Conservation (phyloP, 78 protist species). For the Dictyostelium purpureum region DNA sequence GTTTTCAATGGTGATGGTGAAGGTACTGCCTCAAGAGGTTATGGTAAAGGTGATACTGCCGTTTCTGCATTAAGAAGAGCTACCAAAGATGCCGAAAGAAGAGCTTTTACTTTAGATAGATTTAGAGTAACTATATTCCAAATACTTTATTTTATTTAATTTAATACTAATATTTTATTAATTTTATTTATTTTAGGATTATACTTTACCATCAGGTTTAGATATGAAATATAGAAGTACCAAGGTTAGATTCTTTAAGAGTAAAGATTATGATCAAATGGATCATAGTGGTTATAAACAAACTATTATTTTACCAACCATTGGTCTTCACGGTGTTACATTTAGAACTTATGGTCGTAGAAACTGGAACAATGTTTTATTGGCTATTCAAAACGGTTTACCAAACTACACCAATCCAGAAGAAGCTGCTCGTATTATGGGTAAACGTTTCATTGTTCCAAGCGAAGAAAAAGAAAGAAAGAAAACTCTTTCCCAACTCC, state of each 20-base stretch:
- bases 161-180: neutral
- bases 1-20: constrained; percentile 61
- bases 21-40: constrained; percentile 71
- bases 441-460: constrained; percentile 31
- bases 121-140: neutral
- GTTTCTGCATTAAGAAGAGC: constrained; percentile 33
- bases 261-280: neutral
- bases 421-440: constrained; percentile 49
- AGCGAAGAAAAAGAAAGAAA: neutral
- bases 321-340: constrained; percentile 50
- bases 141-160: neutral
- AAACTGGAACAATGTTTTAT: constrained; percentile 14
- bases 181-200: neutral
- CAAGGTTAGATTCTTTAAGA: constrained; percentile 33
- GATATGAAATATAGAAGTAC: constrained; percentile 38
- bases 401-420: constrained; percentile 54
- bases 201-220: constrained; percentile 51
- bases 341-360: constrained; percentile 54
- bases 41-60: constrained; percentile 74
- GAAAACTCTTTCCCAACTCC: neutral
- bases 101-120: constrained; percentile 35
- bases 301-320: neutral
- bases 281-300: constrained; percentile 13
- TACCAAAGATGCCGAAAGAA: constrained; percentile 38
- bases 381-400: constrained; percentile 5